These are phyloP conservation scores for Coemansia sp. DNA, from an alignment of 192 early-diverging fungal genomes.

Conservation along the genomic window DNA sequence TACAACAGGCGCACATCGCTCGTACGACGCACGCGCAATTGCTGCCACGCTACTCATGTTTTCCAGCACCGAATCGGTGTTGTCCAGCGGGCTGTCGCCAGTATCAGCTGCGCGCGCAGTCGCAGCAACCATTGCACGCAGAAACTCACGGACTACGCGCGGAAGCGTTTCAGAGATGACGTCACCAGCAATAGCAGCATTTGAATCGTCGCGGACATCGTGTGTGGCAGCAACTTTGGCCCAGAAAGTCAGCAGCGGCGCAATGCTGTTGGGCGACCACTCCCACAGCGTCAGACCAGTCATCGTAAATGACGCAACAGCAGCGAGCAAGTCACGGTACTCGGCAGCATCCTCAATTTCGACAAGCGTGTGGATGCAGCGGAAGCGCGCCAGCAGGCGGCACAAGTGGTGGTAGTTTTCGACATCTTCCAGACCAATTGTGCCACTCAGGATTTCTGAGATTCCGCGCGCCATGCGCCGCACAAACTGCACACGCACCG, in stretches of 20 bases:
- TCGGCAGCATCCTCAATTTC: conserved; percentile 75
- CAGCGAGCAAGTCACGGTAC: conserved; percentile 55
- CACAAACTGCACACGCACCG: conserved; percentile 67
- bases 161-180: conserved; percentile 39
- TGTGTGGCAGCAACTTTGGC: conserved; percentile 70
- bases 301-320: conserved; percentile 27
- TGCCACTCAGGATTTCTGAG: conserved; percentile 61
- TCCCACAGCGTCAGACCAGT: conserved; percentile 52
- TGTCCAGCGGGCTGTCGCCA: conserved; percentile 45
- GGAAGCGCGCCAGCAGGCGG: conserved; percentile 76
- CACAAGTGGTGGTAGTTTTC: conserved; percentile 87
- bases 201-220: conserved; percentile 39
- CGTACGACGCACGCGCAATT: conserved; percentile 70
- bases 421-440: conserved; percentile 65
- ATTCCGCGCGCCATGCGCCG: conserved; percentile 69
- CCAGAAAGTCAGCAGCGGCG: conserved; percentile 84
- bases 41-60: conserved; percentile 69
- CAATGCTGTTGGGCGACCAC: conserved; percentile 73
- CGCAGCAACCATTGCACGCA: conserved; percentile 49
- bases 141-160: conserved; percentile 53
- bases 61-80: conserved; percentile 60
- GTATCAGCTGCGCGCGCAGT: conserved; percentile 33
- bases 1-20: conserved; percentile 56
- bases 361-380: conserved; percentile 73
- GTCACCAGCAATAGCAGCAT: conserved; percentile 32